Conservation (phyloP, 306 rosid genomes). For the Clitoria ternatea region DNA sequence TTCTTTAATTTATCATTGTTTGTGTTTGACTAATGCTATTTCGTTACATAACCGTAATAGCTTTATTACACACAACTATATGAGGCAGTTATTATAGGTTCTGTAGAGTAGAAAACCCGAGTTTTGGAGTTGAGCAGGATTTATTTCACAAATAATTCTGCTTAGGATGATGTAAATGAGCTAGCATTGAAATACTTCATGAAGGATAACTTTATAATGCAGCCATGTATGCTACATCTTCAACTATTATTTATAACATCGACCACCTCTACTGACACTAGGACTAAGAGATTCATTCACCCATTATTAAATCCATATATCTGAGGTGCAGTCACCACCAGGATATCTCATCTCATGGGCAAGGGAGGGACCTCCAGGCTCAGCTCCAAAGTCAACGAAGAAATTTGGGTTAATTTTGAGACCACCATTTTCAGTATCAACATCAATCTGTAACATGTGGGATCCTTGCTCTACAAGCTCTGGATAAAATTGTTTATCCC, state of each 20-base stretch:
- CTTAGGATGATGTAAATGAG: background rate
- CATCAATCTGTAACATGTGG: constrained; percentile 72
- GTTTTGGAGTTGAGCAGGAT: background rate
- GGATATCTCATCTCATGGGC: constrained; percentile 82
- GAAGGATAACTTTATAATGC: background rate
- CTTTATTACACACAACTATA: background rate
- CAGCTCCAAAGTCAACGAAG: constrained; percentile 66
- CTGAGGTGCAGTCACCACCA: constrained; percentile 84
- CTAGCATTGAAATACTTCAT: background rate
- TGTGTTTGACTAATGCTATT: background rate
- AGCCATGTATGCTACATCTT: background rate
- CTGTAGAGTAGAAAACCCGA: background rate
- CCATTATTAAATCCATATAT: constrained; percentile 56
- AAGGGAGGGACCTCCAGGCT: constrained; percentile 67
- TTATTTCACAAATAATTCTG: background rate
- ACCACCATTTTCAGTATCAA: constrained; percentile 56
- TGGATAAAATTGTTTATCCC: constrained; percentile 80
- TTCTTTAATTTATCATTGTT: background rate
- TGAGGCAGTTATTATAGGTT: no score
- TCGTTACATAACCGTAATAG: background rate
- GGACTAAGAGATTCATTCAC: background rate
- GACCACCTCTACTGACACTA: background rate
- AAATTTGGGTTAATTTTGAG: constrained; percentile 49
- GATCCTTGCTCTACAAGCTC: constrained; percentile 61
- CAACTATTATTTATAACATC: background rate